phyloP scores from a whole-genome alignment of 441 rosid genomes.

The Erodium texanum region DNA sequence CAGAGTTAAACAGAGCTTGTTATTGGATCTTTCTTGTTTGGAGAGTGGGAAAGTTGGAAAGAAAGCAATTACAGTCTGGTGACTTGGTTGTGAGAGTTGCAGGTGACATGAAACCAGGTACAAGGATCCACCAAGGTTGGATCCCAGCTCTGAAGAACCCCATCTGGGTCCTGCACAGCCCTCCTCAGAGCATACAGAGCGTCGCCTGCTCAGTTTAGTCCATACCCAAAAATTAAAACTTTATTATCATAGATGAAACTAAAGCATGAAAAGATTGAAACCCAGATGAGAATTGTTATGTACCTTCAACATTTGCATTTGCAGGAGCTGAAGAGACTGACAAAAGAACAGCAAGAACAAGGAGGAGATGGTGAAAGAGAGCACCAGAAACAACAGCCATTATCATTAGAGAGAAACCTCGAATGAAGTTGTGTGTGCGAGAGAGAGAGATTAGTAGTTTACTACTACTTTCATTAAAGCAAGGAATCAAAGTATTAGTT shows the following conservation, averaged over 20 bases:
- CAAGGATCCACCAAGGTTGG: constrained; percentile 73
- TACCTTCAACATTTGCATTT: constrained; percentile 49
- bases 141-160: constrained; percentile 69
- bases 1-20: not conserved
- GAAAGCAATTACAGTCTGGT: constrained; percentile 67
- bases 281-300: not conserved
- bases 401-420: not conserved
- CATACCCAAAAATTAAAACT: not conserved
- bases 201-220: constrained; percentile 31
- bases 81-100: constrained; percentile 47
- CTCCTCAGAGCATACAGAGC: constrained; percentile 54
- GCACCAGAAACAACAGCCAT: not conserved
- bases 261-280: not conserved
- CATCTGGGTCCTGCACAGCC: constrained; percentile 54
- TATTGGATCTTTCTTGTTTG: not conserved
- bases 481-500: constrained; percentile 13
- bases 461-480: constrained; percentile 7
- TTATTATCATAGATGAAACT: not conserved
- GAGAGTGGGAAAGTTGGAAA: constrained; percentile 2
- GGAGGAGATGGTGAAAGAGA: constrained; percentile 7
- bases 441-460: not conserved
- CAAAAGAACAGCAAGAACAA: constrained; percentile 18
- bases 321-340: constrained; percentile 14
- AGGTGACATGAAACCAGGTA: constrained; percentile 76
- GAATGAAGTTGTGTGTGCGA: too few relatives aligned